Percentiles rank a stretch among this genome's conserved stretches.
Evolutionary conservation across 805 yeast genomes (phyloP).

Genomic region (Ogataea pini): DNA sequence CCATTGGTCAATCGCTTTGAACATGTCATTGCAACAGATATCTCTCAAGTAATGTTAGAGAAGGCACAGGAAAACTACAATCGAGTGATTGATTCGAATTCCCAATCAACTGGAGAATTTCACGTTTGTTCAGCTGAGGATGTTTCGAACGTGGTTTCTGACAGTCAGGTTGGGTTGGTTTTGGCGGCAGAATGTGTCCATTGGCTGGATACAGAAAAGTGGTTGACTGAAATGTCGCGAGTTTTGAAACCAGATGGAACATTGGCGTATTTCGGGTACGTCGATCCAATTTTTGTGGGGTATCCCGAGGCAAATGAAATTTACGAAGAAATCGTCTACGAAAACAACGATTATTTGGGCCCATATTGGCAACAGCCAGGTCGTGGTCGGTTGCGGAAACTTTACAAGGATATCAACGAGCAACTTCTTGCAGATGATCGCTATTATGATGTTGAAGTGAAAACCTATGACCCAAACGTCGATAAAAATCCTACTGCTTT

Average conservation of each 20-base stretch:
- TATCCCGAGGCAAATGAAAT: constrained; percentile 57
- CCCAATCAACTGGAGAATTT: constrained; percentile 14
- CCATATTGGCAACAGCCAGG: constrained; percentile 91
- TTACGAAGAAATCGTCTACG: constrained; percentile 44
- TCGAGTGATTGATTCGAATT: background rate
- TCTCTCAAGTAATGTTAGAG: constrained; percentile 48
- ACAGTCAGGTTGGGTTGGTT: constrained; percentile 53
- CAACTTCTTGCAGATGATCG: constrained; percentile 39
- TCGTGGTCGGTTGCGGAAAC: constrained; percentile 49
- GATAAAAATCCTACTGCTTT: constrained; percentile 27
- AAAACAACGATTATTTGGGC: constrained; percentile 49
- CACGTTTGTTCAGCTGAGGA: constrained; percentile 27
- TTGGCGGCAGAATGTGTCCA: constrained; percentile 87
- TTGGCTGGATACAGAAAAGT: constrained; percentile 54
- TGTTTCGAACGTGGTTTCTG: constrained; percentile 20
- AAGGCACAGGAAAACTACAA: constrained; percentile 36
- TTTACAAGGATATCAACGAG: constrained; percentile 42
- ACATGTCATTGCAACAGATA: constrained; percentile 46
- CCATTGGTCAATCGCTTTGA: constrained; percentile 42
- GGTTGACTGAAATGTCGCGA: constrained; percentile 35
- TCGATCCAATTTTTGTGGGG: constrained; percentile 60
- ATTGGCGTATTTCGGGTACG: constrained; percentile 76
- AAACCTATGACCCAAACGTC: constrained; percentile 31
- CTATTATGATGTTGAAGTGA: constrained; percentile 33
- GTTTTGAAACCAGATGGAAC: constrained; percentile 45